Evolutionary conservation across 148 eudicot genomes (phyloP).

Genomic region (Rhododendron mucronatum): DNA sequence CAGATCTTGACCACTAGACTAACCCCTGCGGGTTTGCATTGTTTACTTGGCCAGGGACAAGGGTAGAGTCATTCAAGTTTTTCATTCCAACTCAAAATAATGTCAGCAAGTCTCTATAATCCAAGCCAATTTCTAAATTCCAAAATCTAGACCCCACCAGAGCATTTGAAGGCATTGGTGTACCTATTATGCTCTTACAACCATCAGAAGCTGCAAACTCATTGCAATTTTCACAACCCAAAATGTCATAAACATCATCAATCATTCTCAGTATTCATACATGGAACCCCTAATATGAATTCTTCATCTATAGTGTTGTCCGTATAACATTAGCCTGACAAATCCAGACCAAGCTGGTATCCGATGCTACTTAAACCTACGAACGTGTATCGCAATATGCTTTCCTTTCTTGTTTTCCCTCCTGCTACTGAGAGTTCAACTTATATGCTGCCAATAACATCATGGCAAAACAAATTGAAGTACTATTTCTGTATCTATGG

Average conservation of each 20-base stretch:
- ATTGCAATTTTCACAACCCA: not conserved
- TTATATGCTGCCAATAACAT: not conserved
- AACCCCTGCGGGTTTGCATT: too few relatives aligned
- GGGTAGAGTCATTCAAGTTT: too few relatives aligned
- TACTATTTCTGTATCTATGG: not conserved
- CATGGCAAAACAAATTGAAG: not conserved
- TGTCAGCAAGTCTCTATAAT: too few relatives aligned
- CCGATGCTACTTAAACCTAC: not conserved
- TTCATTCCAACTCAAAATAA: too few relatives aligned
- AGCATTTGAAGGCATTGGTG: not conserved
- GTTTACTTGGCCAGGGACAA: too few relatives aligned
- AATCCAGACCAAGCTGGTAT: not conserved
- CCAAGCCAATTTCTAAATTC: too few relatives aligned
- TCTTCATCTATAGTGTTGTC: not conserved
- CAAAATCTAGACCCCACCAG: too few relatives aligned
- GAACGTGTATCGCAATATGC: too few relatives aligned
- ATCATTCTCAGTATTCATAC: not conserved
- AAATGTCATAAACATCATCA: not conserved
- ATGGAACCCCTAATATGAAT: not conserved
- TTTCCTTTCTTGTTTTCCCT: not conserved
- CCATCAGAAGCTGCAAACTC: not conserved
- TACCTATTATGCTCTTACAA: not conserved
- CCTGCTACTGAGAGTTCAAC: not conserved
- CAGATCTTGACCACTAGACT: too few relatives aligned
- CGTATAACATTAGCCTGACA: not conserved